Evolutionary conservation across 2,329 filamentous ascomycete genomes (phyloP).

Genomic region (Apiospora marii): DNA sequence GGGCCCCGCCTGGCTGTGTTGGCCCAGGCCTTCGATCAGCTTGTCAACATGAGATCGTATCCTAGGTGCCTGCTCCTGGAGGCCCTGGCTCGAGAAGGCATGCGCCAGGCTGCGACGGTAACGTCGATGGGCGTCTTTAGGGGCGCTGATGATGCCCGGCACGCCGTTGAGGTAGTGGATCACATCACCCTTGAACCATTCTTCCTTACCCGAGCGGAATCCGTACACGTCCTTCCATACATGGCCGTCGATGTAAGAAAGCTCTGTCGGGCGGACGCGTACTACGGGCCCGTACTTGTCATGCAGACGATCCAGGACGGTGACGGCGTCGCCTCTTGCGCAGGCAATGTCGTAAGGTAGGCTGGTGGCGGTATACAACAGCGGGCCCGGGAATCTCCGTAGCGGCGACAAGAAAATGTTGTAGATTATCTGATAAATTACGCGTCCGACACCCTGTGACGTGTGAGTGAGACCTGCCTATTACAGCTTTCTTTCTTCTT

Average conservation of each 20-base stretch:
- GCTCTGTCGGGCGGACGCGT: conserved; percentile 50
- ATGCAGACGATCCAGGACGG: conserved; percentile 26
- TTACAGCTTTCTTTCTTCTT: neutral
- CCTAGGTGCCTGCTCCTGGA: conserved; percentile 33
- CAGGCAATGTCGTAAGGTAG: conserved; percentile 23
- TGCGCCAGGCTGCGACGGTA: conserved; percentile 30
- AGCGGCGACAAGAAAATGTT: conserved; percentile 26
- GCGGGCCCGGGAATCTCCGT: conserved; percentile 25
- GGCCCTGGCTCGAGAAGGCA: conserved; percentile 32
- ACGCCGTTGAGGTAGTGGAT: conserved; percentile 35
- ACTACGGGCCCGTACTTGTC: conserved; percentile 49
- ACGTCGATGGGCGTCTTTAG: conserved; percentile 31
- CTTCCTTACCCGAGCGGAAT: conserved; percentile 29
- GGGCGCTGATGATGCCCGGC: conserved; percentile 41
- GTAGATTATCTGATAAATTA: conserved; percentile 25
- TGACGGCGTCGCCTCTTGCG: conserved; percentile 10
- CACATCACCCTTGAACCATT: conserved; percentile 28
- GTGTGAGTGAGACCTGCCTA: neutral
- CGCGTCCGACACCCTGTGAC: conserved; percentile 11
- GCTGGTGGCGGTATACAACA: conserved; percentile 23
- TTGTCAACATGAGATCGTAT: conserved; percentile 32
- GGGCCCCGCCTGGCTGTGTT: conserved; percentile 17
- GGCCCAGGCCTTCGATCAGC: conserved; percentile 29
- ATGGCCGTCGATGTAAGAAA: conserved; percentile 48
- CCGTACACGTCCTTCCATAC: conserved; percentile 48